Evolutionary conservation across 2,329 filamentous ascomycete species (phyloP).

Genomic region (Claviceps sp.): DNA sequence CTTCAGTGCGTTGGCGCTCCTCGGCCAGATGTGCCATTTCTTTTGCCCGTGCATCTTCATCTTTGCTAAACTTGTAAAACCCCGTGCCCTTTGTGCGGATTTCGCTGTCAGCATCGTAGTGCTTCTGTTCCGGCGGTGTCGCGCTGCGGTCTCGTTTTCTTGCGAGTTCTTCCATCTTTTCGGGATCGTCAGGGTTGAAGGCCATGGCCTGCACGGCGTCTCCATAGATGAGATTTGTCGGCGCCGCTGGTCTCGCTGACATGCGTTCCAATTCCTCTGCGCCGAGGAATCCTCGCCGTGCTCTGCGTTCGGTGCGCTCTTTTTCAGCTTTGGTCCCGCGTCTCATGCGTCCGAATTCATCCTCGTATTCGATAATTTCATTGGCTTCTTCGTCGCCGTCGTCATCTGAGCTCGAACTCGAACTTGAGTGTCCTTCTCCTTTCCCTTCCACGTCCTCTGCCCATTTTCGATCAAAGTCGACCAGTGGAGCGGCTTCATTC

Average conservation of each 20-base stretch:
- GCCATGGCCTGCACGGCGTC: slow-evolving; percentile 74
- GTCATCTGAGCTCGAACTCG: slow-evolving; percentile 16
- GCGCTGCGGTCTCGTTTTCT: slow-evolving; percentile 63
- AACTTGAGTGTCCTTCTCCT: slow-evolving; percentile 47
- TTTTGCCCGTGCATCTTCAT: slow-evolving; percentile 47
- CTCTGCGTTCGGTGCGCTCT: slow-evolving; percentile 45
- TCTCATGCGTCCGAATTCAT: slow-evolving; percentile 82
- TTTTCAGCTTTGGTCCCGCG: slow-evolving; percentile 58
- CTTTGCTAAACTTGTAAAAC: slow-evolving; percentile 79
- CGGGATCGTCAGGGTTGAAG: slow-evolving; percentile 61
- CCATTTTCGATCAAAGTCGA: slow-evolving; percentile 97
- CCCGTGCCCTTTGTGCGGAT: slow-evolving; percentile 78
- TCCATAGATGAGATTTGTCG: slow-evolving; percentile 65
- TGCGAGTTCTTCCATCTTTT: slow-evolving; percentile 67
- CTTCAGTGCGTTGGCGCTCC: slow-evolving; percentile 57
- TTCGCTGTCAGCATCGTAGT: slow-evolving; percentile 79
- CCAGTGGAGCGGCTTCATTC: slow-evolving; percentile 52
- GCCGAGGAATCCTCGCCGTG: slow-evolving; percentile 35
- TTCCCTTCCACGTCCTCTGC: slow-evolving; percentile 49
- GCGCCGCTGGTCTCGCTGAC: slow-evolving; percentile 53
- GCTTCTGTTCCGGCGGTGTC: slow-evolving; percentile 66
- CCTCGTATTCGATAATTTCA: slow-evolving; percentile 72
- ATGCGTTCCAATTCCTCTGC: slow-evolving; percentile 53
- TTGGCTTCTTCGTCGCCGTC: slow-evolving; percentile 31
- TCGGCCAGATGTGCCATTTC: slow-evolving; percentile 67